These are phyloP conservation scores for Sherardia arvensis DNA, from an alignment of 257 asterid species.

Conservation along the genomic window DNA sequence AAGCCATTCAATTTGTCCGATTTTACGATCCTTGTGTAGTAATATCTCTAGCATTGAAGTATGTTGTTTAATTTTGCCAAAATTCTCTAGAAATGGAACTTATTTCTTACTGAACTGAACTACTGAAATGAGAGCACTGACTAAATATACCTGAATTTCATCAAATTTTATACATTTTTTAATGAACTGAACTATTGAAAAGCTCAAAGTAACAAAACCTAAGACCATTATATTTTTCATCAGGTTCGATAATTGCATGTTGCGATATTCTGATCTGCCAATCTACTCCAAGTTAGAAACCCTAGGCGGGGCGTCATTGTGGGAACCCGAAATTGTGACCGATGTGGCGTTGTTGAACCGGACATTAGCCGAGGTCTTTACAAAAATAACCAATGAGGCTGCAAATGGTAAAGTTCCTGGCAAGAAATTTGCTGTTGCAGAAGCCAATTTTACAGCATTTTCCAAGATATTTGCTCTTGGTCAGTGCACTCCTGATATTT, in stretches of 20 bases:
- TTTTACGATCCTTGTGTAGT: no score
- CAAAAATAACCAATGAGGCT: not conserved
- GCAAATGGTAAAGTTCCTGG: not conserved
- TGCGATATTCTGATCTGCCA: conserved; percentile 11
- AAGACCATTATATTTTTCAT: no score
- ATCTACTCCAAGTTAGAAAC: not conserved
- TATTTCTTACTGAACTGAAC: no score
- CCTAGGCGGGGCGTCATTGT: not conserved
- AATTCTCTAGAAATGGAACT: no score
- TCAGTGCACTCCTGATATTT: conserved; percentile 23
- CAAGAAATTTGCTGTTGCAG: conserved; percentile 10
- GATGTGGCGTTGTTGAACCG: not conserved
- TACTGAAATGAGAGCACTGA: no score
- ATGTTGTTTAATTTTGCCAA: no score
- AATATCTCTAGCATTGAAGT: no score
- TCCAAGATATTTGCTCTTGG: conserved; percentile 5
- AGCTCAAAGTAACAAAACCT: no score
- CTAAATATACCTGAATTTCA: no score
- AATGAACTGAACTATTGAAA: no score
- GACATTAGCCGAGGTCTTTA: not conserved
- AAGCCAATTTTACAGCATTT: not conserved
- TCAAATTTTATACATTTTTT: no score
- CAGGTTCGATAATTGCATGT: conserved; percentile 8
- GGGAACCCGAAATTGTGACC: not conserved
- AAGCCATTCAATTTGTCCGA: no score